Evolutionary conservation across 768 basidiomycete species (phyloP), one percentile per base, ranked within the genome.

Genomic region (Dacryopinax primogenitus): DNA sequence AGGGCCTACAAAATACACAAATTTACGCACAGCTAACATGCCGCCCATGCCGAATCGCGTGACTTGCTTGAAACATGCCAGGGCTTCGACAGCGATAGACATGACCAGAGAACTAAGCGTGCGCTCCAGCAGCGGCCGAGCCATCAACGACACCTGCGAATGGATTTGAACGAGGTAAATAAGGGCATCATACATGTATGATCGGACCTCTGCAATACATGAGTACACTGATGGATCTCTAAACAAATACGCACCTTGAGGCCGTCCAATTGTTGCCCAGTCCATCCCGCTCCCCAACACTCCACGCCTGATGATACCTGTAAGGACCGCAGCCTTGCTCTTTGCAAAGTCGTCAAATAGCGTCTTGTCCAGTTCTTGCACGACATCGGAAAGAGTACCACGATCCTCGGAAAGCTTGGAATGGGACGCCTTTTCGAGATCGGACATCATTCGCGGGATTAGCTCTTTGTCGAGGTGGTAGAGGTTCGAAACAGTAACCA

Each of bases 1-100:
- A n/a, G 33, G 67, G 18, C 62, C 16, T 35, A 16, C 28, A 36
- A 13, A 26, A 45, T 47, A 16, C 28, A 33, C 51, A 58, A 63
- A 36, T 37, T 21, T 36, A 36, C 18, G 18, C 73, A 96, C 94
- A 61, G 91, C 84, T 45, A 99, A 81, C 96, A 98, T 98, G 9
- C 96, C 96, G 33, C 96, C 96, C 87, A 97, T 96, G 18, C 94
- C 93, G 72, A 96, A 97, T 62, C 86, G 82, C 71, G 86, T 87
- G 41, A 98, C 85, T 75, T 93, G 86, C 69, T 83, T 83, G 82
- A 99, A 94, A 74, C 86, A 90, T 15, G 79, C 81, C 64, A 97
- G 78, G 0, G 93, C 88, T 70, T 93, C 91, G 9, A 83, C 81
- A 15, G 92, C 88, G 18, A 95, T 78, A 66, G 88, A 86, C 67